A percentile compares a stretch with the other conserved stretches of the same genome.
phyloP scores from a whole-genome alignment of 345 rosid species.

The Syzygium jambos region DNA sequence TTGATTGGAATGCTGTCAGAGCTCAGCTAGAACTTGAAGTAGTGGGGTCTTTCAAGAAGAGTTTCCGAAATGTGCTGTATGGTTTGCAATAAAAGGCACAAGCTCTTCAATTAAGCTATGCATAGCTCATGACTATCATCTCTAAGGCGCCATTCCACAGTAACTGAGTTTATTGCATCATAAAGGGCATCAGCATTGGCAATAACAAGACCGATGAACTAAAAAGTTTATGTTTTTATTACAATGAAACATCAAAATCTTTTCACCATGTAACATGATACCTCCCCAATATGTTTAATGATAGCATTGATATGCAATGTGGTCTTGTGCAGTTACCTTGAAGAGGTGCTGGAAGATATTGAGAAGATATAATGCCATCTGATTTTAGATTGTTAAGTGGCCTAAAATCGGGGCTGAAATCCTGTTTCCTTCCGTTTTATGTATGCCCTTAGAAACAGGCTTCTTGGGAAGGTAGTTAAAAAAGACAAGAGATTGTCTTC shows the following conservation, averaged over 20 bases:
- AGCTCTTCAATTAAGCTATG: not conserved
- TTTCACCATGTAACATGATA: not conserved
- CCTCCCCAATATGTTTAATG: not conserved
- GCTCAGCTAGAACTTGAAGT: conserved; percentile 1
- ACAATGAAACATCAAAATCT: not conserved
- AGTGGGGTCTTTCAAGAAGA: conserved; percentile 4
- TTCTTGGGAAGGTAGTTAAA: not conserved
- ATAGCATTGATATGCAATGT: not conserved
- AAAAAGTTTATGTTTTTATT: not conserved
- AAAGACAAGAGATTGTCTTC: not conserved
- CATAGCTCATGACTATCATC: not conserved
- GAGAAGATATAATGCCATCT: not conserved
- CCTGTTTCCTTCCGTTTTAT: not conserved
- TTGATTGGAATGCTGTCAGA: not conserved
- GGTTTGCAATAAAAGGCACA: conserved; percentile 1
- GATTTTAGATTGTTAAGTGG: not conserved
- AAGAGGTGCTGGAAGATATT: not conserved
- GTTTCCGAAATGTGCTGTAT: conserved; percentile 1
- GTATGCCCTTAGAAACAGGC: not conserved
- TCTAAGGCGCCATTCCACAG: not conserved
- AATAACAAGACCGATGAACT: not conserved
- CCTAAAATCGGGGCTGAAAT: not conserved
- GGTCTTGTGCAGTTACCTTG: not conserved
- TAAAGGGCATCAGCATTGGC: not conserved
- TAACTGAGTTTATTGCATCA: not conserved